Evolutionary conservation across 2,329 filamentous ascomycete species (phyloP), one percentile per base, ranked within the genome.

Genomic region (Penicillium fuscoglaucum): DNA sequence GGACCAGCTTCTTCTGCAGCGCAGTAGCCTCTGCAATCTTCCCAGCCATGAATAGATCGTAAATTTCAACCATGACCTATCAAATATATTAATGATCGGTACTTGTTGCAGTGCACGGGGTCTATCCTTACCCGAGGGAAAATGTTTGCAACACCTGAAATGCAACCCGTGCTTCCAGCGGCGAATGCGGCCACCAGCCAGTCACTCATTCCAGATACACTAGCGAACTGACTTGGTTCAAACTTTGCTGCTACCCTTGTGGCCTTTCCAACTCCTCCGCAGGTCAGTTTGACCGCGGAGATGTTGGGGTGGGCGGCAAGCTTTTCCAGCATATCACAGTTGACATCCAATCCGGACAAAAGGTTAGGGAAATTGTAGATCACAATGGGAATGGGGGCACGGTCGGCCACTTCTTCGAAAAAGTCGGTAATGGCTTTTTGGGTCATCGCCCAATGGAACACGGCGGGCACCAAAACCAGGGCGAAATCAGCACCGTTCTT

Each of bases 401-500:
- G 78, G 40, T 80, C 77, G 2, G 86, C 87, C 1, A 87, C 84
- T 37, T 84, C 79, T 40, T 76, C 78, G 78, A 90, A 91, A 75
- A 85, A 91, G 26, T 82, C 79, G 47, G 84, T 69, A 55, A 86
- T 78, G 1, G 82, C 83, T 4, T 82, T 79, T 9, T 83, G 80
- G 24, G 83, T 83, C 73, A 90, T 87, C 29, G 90, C 78, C n/a
- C 83, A 74, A 46, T 85, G 83, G 76, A 90, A 91, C 76, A 90
- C 91, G 37, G 84, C 84, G 6, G 89, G 89, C 17, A 89, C 87
- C 45, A 93, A 80, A 15, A 91, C 83, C 50, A 93, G 80, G 10
- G 87, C 88, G 69, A 87, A 90, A 74, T 91, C 87, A 61, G 87
- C 89, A 55, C 89, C 90, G 51, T 84, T 82, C 45, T 82, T 78